Evolutionary conservation across 345 rosid species (phyloP).

Genomic region (Hevea brasiliensis): DNA sequence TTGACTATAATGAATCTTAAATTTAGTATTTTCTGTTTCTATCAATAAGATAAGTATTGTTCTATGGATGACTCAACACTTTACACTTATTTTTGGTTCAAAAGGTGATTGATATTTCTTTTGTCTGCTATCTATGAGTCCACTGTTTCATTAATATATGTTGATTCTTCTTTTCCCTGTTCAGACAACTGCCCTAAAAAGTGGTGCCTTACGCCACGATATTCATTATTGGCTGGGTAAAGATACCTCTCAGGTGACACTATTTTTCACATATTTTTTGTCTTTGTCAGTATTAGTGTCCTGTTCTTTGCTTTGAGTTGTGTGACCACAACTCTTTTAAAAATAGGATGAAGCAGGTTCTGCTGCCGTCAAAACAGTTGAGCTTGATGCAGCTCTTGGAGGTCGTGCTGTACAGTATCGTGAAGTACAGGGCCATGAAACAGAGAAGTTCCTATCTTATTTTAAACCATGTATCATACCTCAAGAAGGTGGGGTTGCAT

Average conservation of each 20-base stretch:
- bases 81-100: not conserved
- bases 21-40: not conserved
- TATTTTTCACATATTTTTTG: not conserved
- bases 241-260: slow-evolving; percentile 77
- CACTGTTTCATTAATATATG: not conserved
- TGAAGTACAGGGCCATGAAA: no score
- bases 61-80: not conserved
- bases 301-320: slow-evolving; percentile 15
- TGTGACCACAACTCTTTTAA: slow-evolving; percentile 24
- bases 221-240: slow-evolving; percentile 93
- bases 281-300: not conserved
- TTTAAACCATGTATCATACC: slow-evolving; percentile 99
- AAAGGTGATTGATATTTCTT: not conserved
- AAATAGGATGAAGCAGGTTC: slow-evolving; percentile 95
- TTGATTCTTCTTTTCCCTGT: not conserved
- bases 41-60: not conserved
- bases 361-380: no score
- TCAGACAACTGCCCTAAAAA: slow-evolving; percentile 76
- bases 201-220: slow-evolving; percentile 73
- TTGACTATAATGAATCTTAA: no score
- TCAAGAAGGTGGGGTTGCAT: slow-evolving; percentile 85
- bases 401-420: no score
- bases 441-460: slow-evolving; percentile 86
- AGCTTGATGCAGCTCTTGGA: no score
- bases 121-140: not conserved